A percentile compares a stretch with the other conserved stretches of the same genome.
phyloP scores from a whole-genome alignment of 192 early-diverging fungal genomes.

The Diversispora eburnea region DNA sequence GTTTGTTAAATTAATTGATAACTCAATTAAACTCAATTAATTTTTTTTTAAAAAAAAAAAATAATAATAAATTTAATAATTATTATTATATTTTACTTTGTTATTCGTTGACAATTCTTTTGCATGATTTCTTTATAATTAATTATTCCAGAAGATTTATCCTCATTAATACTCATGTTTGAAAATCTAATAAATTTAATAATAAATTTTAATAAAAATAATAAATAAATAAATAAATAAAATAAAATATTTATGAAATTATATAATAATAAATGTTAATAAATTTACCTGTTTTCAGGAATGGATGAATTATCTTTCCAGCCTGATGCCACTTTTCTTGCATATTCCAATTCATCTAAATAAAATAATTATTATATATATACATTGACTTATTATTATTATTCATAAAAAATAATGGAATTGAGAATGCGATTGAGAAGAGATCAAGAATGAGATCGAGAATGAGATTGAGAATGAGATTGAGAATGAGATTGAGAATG shows the following conservation, averaged over 20 bases:
- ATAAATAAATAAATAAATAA: too few relatives aligned
- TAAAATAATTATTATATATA: too few relatives aligned
- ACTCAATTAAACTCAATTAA: not conserved
- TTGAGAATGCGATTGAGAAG: too few relatives aligned
- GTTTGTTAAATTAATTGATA: not conserved
- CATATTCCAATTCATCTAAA: not conserved
- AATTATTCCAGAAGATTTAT: not conserved
- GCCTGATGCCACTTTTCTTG: not conserved
- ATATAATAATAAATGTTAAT: not conserved
- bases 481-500: too few relatives aligned
- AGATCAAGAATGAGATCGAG: too few relatives aligned
- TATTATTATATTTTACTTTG: not conserved
- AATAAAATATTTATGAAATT: not conserved
- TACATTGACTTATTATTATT: too few relatives aligned
- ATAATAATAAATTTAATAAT: too few relatives aligned
- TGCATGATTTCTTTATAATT: not conserved
- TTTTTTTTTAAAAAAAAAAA: too few relatives aligned
- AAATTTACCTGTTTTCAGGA: not conserved
- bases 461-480: too few relatives aligned
- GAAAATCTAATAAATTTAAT: not conserved
- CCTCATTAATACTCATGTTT: not conserved
- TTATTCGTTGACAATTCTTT: slow-evolving; percentile 2
- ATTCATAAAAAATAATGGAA: too few relatives aligned
- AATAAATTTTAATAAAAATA: not conserved
- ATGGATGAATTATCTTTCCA: not conserved